Base-by-base conservation (phyloP, 2,329 filamentous ascomycete species). In the Scytalidium sp. region DNA sequence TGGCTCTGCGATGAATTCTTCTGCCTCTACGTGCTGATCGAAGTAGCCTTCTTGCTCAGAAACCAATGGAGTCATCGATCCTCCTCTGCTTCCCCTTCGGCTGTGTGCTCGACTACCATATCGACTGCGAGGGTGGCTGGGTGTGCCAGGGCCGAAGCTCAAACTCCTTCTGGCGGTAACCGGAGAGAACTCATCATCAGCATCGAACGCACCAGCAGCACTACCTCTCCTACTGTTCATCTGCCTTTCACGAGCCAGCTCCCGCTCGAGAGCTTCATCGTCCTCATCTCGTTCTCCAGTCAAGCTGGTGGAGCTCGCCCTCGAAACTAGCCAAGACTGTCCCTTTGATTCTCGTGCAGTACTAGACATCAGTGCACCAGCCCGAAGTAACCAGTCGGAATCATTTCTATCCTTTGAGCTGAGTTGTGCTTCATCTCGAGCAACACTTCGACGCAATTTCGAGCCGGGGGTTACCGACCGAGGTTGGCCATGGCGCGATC, bases 311-410 rank as follows among this genome's bases (percentile, higher is more conserved):
- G 83, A 85, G 62, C 81, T 85, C 48, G 79, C 80, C 43, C 82
- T 75, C 20, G 82, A 81, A n/a, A 80, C 72, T 19, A 88, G 75
- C 85, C 85, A 88, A 13, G 78, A 70, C 65, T 88, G 84, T 13
- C 85, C 85, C 66, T 87, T 87, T 60, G 73, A 83, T 62, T 88
- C 84, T 50, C 84, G 73, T 17, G 83, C 74, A 62, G 84, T 81
- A 46, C 75, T 77, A 50, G 79, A 79, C 57, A 88, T 78, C 43
- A 84, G 63, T 6, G 81, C 81, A 43, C 83, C 84, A 1, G 83
- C 78, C 23, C 83, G 76, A 20, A 85, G 71, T 42, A 88, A 69
- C 84, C 84, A 88, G 66, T 86, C 83, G 50, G 78, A 80, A 57
- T 84, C 76, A 50, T 70, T 70, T 32, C 67, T 67, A 53, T 76